Conservation (phyloP, 441 rosid species). For the Gossypium lobatum region DNA sequence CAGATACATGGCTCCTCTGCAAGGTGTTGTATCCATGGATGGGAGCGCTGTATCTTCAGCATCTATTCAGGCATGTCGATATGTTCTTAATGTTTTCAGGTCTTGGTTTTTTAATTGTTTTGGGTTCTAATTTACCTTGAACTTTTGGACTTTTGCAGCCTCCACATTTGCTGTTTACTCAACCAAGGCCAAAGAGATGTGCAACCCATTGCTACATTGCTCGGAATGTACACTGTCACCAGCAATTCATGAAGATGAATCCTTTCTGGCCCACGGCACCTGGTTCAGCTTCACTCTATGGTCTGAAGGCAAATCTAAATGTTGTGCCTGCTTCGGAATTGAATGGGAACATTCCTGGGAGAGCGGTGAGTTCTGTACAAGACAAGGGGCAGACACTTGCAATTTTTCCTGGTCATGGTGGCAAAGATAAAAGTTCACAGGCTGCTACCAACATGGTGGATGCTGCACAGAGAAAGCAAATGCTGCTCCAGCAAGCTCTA, state of each 20-base stretch:
- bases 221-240: slow-evolving; percentile 59
- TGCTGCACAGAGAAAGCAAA: slow-evolving; percentile 71
- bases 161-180: slow-evolving; percentile 64
- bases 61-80: slow-evolving; percentile 57
- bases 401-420: slow-evolving; percentile 37
- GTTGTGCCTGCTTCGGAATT: slow-evolving; percentile 65
- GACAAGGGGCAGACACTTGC: slow-evolving; percentile 54
- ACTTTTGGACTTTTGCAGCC: slow-evolving; percentile 38
- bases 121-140: neutral
- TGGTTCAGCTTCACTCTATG: slow-evolving; percentile 69
- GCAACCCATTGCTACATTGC: slow-evolving; percentile 95
- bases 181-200: slow-evolving; percentile 83
- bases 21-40: slow-evolving; percentile 85
- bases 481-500: slow-evolving; percentile 73
- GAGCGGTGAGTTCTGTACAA: slow-evolving; percentile 38
- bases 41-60: slow-evolving; percentile 58
- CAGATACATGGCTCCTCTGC: slow-evolving; percentile 90
- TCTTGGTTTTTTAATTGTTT: neutral
- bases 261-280: slow-evolving; percentile 89
- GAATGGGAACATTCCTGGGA: slow-evolving; percentile 43
- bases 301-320: slow-evolving; percentile 78
- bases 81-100: neutral
- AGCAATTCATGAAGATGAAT: slow-evolving; percentile 76
- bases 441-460: slow-evolving; percentile 43
- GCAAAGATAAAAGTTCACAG: slow-evolving; percentile 54